Percentiles rank a stretch among this genome's conserved stretches.
Evolutionary conservation across 1,139 yeast genomes (phyloP).

Genomic region (Debaryomyces singareniensis): DNA sequence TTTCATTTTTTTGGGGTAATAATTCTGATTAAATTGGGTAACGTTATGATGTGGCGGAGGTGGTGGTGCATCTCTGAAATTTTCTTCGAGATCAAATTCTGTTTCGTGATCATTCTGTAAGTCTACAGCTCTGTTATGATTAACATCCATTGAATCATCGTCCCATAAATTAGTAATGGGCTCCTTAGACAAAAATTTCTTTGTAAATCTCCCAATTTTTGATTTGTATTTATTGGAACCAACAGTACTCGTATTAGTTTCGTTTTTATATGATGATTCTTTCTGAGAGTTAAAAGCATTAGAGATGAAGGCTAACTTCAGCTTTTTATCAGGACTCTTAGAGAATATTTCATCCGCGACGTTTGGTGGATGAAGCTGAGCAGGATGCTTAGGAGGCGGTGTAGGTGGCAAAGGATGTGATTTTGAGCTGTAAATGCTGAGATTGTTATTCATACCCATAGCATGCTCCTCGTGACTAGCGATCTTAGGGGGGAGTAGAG

Average conservation of each 20-base stretch:
- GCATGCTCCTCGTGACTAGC: slow-evolving; percentile 3
- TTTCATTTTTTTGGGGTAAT: background rate
- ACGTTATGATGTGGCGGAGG: background rate
- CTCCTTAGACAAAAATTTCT: slow-evolving; percentile 30
- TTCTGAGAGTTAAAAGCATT: slow-evolving; percentile 1
- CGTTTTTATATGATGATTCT: background rate
- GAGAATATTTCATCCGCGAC: slow-evolving; percentile 22
- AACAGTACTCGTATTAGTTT: slow-evolving; percentile 1
- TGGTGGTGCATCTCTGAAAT: background rate
- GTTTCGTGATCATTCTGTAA: no score
- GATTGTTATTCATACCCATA: background rate
- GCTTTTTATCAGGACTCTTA: slow-evolving; percentile 10
- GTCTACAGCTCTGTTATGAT: no score
- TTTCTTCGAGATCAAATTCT: background rate
- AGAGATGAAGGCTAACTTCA: slow-evolving; percentile 9
- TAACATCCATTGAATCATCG: slow-evolving; percentile 1
- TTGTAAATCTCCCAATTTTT: slow-evolving; percentile 26
- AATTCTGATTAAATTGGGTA: background rate
- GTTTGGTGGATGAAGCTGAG: slow-evolving; percentile 7
- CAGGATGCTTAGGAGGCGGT: slow-evolving; percentile 10
- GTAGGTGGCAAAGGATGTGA: slow-evolving; percentile 6
- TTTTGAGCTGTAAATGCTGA: slow-evolving; percentile 4
- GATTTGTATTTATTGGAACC: slow-evolving; percentile 15
- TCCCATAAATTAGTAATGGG: slow-evolving; percentile 25
- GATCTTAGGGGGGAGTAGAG: slow-evolving; percentile 39